These are phyloP conservation scores for Cucurbita ficifolia DNA, from an alignment of 306 rosid genomes.

Conservation along the genomic window DNA sequence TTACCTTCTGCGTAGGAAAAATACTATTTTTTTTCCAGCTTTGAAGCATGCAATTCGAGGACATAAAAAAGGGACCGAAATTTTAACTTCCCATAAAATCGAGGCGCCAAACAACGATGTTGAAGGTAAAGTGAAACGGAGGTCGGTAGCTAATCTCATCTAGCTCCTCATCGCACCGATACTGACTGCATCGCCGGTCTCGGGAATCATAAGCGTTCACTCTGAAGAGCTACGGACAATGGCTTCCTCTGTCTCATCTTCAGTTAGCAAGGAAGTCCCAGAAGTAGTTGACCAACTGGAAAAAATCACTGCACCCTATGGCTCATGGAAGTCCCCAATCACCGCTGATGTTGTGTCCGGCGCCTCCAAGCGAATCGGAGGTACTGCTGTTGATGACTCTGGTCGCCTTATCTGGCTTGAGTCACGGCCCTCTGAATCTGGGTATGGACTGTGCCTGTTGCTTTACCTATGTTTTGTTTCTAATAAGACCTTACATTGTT, in stretches of 20 bases:
- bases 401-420: conserved; percentile 86
- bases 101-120: background rate
- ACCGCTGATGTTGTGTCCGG: conserved; percentile 80
- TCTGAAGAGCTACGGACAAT: conserved; percentile 3
- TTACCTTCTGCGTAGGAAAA: too few species aligned
- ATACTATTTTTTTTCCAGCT: background rate
- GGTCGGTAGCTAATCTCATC: background rate
- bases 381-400: conserved; percentile 44
- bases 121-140: background rate
- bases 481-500: background rate
- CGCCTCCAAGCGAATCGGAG: conserved; percentile 57
- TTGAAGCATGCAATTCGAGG: background rate
- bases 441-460: conserved; percentile 20
- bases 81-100: background rate
- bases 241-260: conserved; percentile 26
- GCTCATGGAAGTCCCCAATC: conserved; percentile 89
- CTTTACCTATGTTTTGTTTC: background rate
- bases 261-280: background rate
- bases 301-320: conserved; percentile 46
- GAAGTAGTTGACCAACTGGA: background rate
- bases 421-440: conserved; percentile 72
- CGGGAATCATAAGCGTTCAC: background rate
- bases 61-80: background rate
- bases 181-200: background rate
- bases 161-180: background rate